These are phyloP conservation scores for Pyrenophora tritici-repentis DNA, from an alignment of 2,329 filamentous ascomycete species.

Conservation along the genomic window DNA sequence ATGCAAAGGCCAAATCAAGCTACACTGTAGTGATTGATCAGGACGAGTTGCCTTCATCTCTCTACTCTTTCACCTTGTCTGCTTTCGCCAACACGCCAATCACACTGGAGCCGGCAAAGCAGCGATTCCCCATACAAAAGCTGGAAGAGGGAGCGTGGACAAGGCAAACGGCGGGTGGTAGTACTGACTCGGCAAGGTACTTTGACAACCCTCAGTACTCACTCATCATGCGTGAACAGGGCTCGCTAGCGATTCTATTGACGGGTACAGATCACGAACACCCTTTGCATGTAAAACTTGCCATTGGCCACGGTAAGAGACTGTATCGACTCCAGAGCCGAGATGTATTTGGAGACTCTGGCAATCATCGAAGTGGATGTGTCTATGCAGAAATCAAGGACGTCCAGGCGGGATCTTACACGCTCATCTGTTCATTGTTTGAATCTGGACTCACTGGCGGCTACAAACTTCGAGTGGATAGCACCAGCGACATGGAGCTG, in stretches of 20 bases:
- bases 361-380: conserved; percentile 84
- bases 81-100: conserved; percentile 73
- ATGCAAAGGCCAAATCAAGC: conserved; percentile 57
- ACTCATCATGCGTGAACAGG: conserved; percentile 61
- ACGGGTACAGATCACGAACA: conserved; percentile 69
- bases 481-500: conserved; percentile 62
- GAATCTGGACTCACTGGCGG: conserved; percentile 75
- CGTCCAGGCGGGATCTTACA: conserved; percentile 77
- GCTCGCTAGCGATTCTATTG: conserved; percentile 73
- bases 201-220: conserved; percentile 87
- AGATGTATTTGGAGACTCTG: conserved; percentile 80
- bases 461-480: conserved; percentile 77
- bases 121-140: conserved; percentile 64
- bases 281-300: conserved; percentile 81
- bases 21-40: conserved; percentile 76
- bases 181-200: conserved; percentile 75
- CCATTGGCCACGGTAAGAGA: conserved; percentile 76
- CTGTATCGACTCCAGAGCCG: conserved; percentile 71
- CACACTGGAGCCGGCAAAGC: conserved; percentile 63
- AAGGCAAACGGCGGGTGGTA: conserved; percentile 79
- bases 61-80: conserved; percentile 85
- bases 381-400: conserved; percentile 67
- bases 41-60: conserved; percentile 72
- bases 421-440: conserved; percentile 88
- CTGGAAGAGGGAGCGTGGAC: conserved; percentile 74